Conservation (phyloP, 805 yeast species). For the Candida argentea region DNA sequence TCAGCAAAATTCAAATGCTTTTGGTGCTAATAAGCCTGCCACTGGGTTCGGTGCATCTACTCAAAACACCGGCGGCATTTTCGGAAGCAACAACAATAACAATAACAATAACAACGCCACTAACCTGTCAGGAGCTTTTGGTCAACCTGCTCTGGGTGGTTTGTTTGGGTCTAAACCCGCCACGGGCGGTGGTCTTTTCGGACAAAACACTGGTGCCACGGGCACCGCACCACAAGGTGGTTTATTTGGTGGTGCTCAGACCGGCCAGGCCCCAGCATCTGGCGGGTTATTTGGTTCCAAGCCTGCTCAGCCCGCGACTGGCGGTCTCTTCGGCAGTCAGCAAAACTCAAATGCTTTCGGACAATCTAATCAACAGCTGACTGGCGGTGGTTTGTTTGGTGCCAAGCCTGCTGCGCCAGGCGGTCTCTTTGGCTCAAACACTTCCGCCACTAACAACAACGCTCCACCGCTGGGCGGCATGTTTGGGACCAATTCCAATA, state of each 20-base stretch:
- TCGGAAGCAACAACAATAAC: constrained; percentile 6
- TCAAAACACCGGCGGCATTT: constrained; percentile 4
- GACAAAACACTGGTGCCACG: constrained; percentile 12
- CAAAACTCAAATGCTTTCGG: constrained; percentile 10
- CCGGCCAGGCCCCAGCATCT: constrained; percentile 1
- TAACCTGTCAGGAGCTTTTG: too few species aligned
- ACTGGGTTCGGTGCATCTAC: constrained; percentile 5
- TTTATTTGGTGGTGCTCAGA: constrained; percentile 26
- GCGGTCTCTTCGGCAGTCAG: constrained; percentile 16
- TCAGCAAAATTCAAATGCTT: constrained; percentile 4
- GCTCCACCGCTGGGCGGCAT: constrained; percentile 19
- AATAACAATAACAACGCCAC: too few species aligned
- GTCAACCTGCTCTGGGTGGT: too few species aligned
- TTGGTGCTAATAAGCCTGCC: constrained; percentile 6
- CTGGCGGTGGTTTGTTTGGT: constrained; percentile 15
- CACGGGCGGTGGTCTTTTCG: constrained; percentile 10
- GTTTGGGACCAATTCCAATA: constrained; percentile 15
- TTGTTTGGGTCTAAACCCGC: constrained; percentile 20
- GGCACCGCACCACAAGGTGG: constrained; percentile 40
- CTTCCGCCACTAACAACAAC: constrained; percentile 4
- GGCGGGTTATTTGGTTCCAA: constrained; percentile 5
- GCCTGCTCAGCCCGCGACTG: constrained; percentile 4
- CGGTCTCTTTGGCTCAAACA: constrained; percentile 14
- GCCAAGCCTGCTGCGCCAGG: constrained; percentile 8
- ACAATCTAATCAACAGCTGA: too few species aligned